Percentiles rank a stretch among this genome's conserved stretches.
phyloP scores from a whole-genome alignment of 228 moss, liverwort and hornwort species.

The Sphagnum fallax region DNA sequence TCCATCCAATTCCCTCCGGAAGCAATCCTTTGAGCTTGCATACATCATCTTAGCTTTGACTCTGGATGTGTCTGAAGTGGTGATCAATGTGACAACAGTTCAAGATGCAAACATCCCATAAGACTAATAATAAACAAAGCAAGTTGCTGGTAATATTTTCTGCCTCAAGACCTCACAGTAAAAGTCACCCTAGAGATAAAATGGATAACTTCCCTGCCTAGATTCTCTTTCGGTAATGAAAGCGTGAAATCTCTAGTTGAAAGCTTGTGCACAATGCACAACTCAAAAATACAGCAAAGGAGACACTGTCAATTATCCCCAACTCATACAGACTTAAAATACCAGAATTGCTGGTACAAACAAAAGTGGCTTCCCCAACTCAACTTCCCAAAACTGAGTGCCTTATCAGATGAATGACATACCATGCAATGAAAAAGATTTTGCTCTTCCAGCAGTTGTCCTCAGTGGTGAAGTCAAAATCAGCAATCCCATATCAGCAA shows the following conservation, averaged over 20 bases:
- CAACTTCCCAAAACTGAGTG: too few relatives aligned
- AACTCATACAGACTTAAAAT: too few relatives aligned
- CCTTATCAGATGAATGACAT: neutral
- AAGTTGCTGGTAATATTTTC: too few relatives aligned
- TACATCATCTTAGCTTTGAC: slow-evolving; percentile 96
- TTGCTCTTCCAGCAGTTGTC: slow-evolving; percentile 99
- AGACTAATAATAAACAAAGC: neutral
- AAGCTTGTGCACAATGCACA: too few relatives aligned
- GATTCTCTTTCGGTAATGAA: too few relatives aligned
- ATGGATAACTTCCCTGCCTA: too few relatives aligned
- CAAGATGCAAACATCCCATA: neutral
- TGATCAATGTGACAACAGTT: neutral
- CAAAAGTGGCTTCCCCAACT: too few relatives aligned
- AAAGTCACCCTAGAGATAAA: neutral
- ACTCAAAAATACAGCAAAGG: too few relatives aligned
- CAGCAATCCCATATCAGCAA: slow-evolving; percentile 84
- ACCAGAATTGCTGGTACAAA: too few relatives aligned
- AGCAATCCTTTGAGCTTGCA: slow-evolving; percentile 89
- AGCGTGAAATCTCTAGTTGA: too few relatives aligned
- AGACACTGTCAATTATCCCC: too few relatives aligned
- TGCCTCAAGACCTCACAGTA: neutral
- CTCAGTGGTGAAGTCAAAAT: slow-evolving; percentile 77
- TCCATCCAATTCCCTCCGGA: slow-evolving; percentile 86
- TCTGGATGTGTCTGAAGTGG: slow-evolving; percentile 34
- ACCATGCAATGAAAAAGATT: slow-evolving; percentile 95